Evolutionary conservation across 108 stramenopile genomes (phyloP), one percentile per base, ranked within the genome.

Genomic region (Skeletonema marinoi): DNA sequence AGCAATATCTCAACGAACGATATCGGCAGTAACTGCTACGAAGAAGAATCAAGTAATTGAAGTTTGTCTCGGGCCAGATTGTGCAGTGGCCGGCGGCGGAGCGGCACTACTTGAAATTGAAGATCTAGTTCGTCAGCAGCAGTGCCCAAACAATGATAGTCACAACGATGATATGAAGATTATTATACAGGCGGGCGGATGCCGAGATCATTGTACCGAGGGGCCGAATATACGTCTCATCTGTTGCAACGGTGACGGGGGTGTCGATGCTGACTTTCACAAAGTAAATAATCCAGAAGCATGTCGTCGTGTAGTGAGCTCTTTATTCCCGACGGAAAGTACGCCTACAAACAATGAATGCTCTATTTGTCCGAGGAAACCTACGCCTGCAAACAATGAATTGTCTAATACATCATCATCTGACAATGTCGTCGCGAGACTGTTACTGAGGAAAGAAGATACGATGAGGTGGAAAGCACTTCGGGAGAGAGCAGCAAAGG

Each of bases 21-120:
- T 21, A 60, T 4, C 59, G 16, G 6, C 0, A 6, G n/a, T n/a
- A n/a, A n/a, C 16, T 50, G 17, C n/a, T 50, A 17, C 21, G 60
- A 19, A 16, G 21, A 32, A 31, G 60, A 31, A 60, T 0, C 16
- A 31, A 60, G 58, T 54, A 25, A 66, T 83, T 17, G 82, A 83
- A 67, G 82, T 83, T 2, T 83, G 82, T 60, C 72, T 65, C 17
- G 82, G 82, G 6, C 63, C 78, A 30, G 78, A 84, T 56, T 79
- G 78, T 63, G 51, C 58, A 19, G 78, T 67, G 14, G 29, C 56
- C 32, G 78, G 78, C 0, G 78, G 83, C 0, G 83, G 83, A 48
- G 65, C 74, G 21, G 78, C 74, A 14, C 64, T 84, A 3, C 65
- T 83, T 30, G 82, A 83, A 36, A 78, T 83, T 35, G 82, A 83